These are phyloP conservation scores for Trypanosoma mega DNA, from an alignment of 208 protist genomes.

Conservation along the genomic window DNA sequence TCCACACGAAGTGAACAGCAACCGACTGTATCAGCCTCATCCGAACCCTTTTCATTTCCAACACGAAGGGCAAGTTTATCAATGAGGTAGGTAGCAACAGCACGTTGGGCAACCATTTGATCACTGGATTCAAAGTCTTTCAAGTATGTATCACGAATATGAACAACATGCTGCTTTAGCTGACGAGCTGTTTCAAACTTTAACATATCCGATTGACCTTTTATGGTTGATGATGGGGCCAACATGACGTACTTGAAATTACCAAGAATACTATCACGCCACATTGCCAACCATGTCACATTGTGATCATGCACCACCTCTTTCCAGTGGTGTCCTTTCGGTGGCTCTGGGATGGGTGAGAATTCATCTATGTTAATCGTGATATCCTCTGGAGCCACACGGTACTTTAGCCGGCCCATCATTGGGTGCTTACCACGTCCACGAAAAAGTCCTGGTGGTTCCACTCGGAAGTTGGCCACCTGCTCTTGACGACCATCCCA, in stretches of 20 bases:
- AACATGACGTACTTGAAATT: slow-evolving; percentile 98
- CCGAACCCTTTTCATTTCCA: slow-evolving; percentile 98
- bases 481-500: slow-evolving; percentile 95
- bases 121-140: slow-evolving; percentile 80
- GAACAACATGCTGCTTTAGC: slow-evolving; percentile 94
- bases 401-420: slow-evolving; percentile 94
- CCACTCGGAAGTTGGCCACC: slow-evolving; percentile 97
- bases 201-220: slow-evolving; percentile 95
- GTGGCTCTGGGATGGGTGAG: slow-evolving; percentile 80
- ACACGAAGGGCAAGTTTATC: slow-evolving; percentile 98
- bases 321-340: slow-evolving; percentile 94
- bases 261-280: slow-evolving; percentile 94
- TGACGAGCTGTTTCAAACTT: slow-evolving; percentile 98
- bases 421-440: slow-evolving; percentile 98
- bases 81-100: slow-evolving; percentile 98
- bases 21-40: slow-evolving; percentile 98
- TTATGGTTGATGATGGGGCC: slow-evolving; percentile 91
- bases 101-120: slow-evolving; percentile 84
- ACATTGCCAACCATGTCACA: slow-evolving; percentile 98
- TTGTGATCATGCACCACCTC: slow-evolving; percentile 94
- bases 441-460: slow-evolving; percentile 98
- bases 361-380: slow-evolving; percentile 97
- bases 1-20: slow-evolving; percentile 98
- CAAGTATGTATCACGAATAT: slow-evolving; percentile 93
- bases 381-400: slow-evolving; percentile 97